Evolutionary conservation across 768 basidiomycete species (phyloP).

Genomic region (Lactarius deliciosus): DNA sequence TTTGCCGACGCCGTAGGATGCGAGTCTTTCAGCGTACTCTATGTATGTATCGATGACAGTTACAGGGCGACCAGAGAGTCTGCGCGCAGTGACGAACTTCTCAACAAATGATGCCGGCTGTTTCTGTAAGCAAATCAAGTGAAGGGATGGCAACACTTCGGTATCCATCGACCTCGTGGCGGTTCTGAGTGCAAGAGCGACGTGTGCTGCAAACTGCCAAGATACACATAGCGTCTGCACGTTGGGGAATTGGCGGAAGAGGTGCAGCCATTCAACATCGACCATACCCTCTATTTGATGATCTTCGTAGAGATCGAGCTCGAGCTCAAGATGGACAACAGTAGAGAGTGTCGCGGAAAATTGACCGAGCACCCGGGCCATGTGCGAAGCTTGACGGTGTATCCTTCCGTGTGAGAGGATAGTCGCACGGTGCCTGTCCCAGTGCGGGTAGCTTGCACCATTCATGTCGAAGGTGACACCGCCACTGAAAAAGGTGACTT

Average conservation of each 20-base stretch:
- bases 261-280: neutral
- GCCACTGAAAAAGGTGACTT: neutral
- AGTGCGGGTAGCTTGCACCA: neutral
- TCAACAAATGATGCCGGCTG: neutral
- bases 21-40: neutral
- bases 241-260: neutral
- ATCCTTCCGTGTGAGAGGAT: too few relatives aligned
- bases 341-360: too few relatives aligned
- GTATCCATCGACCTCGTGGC: neutral
- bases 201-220: neutral
- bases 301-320: too few relatives aligned
- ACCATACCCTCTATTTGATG: neutral
- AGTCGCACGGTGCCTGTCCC: neutral
- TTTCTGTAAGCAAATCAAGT: neutral
- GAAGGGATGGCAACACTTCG: neutral
- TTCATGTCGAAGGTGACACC: neutral
- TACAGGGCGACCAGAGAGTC: neutral
- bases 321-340: too few relatives aligned
- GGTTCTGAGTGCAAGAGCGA: neutral
- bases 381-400: too few relatives aligned
- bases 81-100: neutral
- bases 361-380: too few relatives aligned
- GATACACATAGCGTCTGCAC: neutral
- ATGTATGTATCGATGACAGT: neutral
- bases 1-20: neutral